Evolutionary conservation across 805 yeast genomes (phyloP), one percentile per base, ranked within the genome.

Genomic region (Grigorovia transvaalensis): DNA sequence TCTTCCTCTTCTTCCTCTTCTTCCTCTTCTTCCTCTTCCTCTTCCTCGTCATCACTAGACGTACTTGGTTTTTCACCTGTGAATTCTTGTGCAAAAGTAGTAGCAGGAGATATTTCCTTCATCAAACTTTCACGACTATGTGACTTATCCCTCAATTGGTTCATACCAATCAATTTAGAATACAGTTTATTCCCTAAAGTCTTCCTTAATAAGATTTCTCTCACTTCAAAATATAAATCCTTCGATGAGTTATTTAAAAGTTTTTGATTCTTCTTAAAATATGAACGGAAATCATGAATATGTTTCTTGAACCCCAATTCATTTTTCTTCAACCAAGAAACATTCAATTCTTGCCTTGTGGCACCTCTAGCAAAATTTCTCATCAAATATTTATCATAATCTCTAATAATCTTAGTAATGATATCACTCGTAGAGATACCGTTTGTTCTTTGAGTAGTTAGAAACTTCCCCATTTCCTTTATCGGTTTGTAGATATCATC

Each of bases 281-380:
- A 87, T 23, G 85, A 79, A 59, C 96, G 76, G 72, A 93, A 91
- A 56, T 88, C 96, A 55, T 74, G 80, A 55, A 93, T 84, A 64
- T 90, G 96, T 60, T 89, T 88, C 68, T 87, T 89, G 71, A 93
- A 78, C 56, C 93, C 99, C 59, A 93, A 75, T 72, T 93, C 99
- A 68, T 93, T 93, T 70, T 93, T 93, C 72, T 93, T 93, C 60
- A 93, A 76, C 99, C 99, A 93, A 33, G 96, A 85, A 19, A 93
- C 98, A 64, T 93, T 93, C 62, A 93, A 78, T 63, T 93, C 99
- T 67, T 93, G 88, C 64, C 99, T 79, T 2, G 97, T 86, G 11
- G 96, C 98, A 47, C 99, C 99, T 58, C 99, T 79, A 15, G 96
- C 96, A 70, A 93, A 91, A 72, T 93, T 93, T 66, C 99, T 81